Evolutionary conservation across 345 rosid species (phyloP), one percentile per base, ranked within the genome.

Genomic region (Geranium brycei): DNA sequence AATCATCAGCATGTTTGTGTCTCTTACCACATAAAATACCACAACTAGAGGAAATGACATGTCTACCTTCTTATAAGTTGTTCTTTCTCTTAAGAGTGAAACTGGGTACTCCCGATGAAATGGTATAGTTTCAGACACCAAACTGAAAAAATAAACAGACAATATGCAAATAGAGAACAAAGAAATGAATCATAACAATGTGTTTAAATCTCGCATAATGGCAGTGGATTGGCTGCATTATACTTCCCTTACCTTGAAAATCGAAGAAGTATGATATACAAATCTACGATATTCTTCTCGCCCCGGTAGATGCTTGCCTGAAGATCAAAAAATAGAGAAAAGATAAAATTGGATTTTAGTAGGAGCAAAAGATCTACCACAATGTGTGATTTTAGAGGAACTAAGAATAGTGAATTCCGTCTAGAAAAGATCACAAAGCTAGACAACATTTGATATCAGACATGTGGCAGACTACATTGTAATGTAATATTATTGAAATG

Each of bases 71-170:
- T 68, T 87, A 73, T 80, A 82, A 70, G 41, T 65, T 5, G 72
- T 69, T 69, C 81, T 86, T 67, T 82, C 96, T 73, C 80, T 90
- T 40, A 78, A 66, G 72, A 68, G 80, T 64, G 75, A 72, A 35
- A 65, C 75, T 35, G 76, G 92, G 62, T 88, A 91, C 73, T 91
- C 99, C 68, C 83, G 88, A 79, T 93, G 99, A 63, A 71, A 84
- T 0, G 96, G 99, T 68, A 91, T 93, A 5, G 96, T 93, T 75
- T 93, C 99, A 41, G 96, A 85, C 28, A 91, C 89, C 87, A 93
- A 85, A 84, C 97, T 93, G 81, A 38, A 47, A 35, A 61, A 59
- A 51, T 12, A 57, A 31, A 53, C 62, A 55, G 51, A 61, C 38
- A 66, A 40, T 71, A 58, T 63, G 23, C 3, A 28, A 69, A 17